Evolutionary conservation across 2,329 filamentous ascomycete species (phyloP), one percentile per base, ranked within the genome.

Genomic region (Neonectria ditissima): DNA sequence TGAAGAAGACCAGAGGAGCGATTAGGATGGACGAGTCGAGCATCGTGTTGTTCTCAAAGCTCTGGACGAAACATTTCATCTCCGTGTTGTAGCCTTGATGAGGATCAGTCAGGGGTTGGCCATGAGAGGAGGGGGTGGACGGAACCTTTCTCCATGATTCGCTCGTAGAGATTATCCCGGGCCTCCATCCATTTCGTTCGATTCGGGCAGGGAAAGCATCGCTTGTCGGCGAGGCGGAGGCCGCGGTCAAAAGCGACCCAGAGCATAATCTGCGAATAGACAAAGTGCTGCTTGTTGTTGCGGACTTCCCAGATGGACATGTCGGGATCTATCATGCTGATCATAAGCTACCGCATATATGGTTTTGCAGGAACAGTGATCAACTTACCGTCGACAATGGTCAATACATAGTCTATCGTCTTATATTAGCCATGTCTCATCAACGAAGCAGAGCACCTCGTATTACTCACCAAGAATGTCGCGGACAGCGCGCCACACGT

Each of bases 231-330:
- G 1, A 94, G 84, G 2, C 92, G 90, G 13, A 94, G 79, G 10
- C 89, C 91, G 5, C 91, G 88, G 75, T 94, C 92, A 66, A 94
- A 88, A 18, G 91, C 91, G 4, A 94, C 92, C 92, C 91, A 94
- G 22, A 94, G 84, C 89, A 94, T 92, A 67, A 94, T 85, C 74
- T 94, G 92, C n/a, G 89, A 92, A 78, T 94, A 94, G 14, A 90
- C 87, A 69, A 93, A 94, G 73, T 93, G 87, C 76, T 93, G 91
- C 74, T 91, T 91, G 72, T 89, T 81, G 68, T 91, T 91, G 44
- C 91, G 87, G 6, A 93, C 91, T 75, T 94, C 92, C 92, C 91
- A 94, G 71, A 94, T 94, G 3, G 90, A 93, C 91, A 93, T 93
- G 73, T 94, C 91, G 13, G 88, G 87, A 45, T 89, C 84, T 85